These are phyloP conservation scores for Lactarius hatsudake DNA, from an alignment of 768 basidiomycete genomes.

Conservation along the genomic window DNA sequence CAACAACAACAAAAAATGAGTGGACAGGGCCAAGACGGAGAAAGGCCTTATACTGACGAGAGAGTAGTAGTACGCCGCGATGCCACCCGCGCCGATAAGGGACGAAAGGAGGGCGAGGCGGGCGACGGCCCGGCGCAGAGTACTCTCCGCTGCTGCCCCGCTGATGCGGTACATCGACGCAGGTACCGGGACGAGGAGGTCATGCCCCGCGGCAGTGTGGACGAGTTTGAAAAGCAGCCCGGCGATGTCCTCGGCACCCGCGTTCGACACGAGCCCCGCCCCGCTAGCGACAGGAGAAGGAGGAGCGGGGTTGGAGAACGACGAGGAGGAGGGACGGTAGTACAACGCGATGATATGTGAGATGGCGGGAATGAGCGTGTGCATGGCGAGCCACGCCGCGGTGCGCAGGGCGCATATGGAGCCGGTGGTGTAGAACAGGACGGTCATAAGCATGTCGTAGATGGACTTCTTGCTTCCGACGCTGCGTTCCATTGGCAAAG, in stretches of 20 bases:
- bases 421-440: slow-evolving; percentile 11
- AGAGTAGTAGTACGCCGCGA: not conserved
- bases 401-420: slow-evolving; percentile 1
- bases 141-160: not conserved
- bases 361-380: not conserved
- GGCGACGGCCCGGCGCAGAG: not conserved
- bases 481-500: not conserved
- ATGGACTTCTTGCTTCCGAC: not conserved
- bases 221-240: slow-evolving; percentile 11
- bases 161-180: not conserved
- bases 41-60: not conserved
- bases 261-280: not conserved
- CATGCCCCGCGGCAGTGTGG: slow-evolving; percentile 6
- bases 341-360: not conserved
- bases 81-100: not conserved
- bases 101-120: not conserved
- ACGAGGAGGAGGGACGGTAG: not conserved
- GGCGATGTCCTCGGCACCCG: not conserved
- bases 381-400: not conserved
- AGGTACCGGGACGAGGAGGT: slow-evolving; percentile 1
- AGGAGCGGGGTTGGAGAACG: not conserved
- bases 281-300: not conserved
- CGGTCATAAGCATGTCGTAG: slow-evolving; percentile 15
- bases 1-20: not conserved
- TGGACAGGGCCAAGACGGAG: too few relatives aligned